A percentile compares a stretch with the other conserved stretches of the same genome.
Evolutionary conservation across 1,284 basidiomycete genomes (phyloP).

Genomic region (Cryptococcus wingfieldii): DNA sequence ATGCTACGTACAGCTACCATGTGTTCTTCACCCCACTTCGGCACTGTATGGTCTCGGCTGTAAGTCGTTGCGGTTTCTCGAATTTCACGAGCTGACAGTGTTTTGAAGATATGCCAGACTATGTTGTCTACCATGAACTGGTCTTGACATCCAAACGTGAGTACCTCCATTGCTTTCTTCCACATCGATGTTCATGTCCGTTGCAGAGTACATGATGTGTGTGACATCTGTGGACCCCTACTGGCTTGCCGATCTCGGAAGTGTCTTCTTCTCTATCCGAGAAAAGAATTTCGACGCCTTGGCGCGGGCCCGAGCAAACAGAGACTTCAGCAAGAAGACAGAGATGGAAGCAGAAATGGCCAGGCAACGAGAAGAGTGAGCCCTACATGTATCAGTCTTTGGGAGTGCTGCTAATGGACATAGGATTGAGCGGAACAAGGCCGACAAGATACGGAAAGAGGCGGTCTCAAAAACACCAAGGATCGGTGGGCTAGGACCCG

Average conservation of each 20-base stretch:
- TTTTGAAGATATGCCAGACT: conserved; percentile 78
- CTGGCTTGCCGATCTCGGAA: conserved; percentile 90
- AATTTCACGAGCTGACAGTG: conserved; percentile 4
- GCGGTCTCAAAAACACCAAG: conserved; percentile 60
- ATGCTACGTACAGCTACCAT: conserved; percentile 36
- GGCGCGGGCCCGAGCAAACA: conserved; percentile 65
- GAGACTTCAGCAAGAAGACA: conserved; percentile 82
- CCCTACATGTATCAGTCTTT: neutral
- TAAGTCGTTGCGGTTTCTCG: conserved; percentile 50
- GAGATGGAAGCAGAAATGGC: conserved; percentile 85
- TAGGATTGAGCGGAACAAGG: conserved; percentile 51
- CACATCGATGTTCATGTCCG: conserved; percentile 1
- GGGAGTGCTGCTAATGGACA: neutral
- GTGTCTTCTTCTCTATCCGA: conserved; percentile 90
- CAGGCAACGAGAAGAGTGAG: conserved; percentile 76
- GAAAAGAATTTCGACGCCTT: conserved; percentile 89
- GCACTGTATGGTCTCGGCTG: conserved; percentile 95
- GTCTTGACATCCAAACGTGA: conserved; percentile 81
- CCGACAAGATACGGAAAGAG: conserved; percentile 61
- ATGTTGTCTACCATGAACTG: conserved; percentile 94
- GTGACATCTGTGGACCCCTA: conserved; percentile 92
- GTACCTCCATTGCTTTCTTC: conserved; percentile 1
- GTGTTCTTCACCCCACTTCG: conserved; percentile 82
- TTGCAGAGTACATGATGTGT: conserved; percentile 83
- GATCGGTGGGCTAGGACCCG: conserved; percentile 66